phyloP scores from a whole-genome alignment of 768 basidiomycete species.

The Postia placenta region DNA sequence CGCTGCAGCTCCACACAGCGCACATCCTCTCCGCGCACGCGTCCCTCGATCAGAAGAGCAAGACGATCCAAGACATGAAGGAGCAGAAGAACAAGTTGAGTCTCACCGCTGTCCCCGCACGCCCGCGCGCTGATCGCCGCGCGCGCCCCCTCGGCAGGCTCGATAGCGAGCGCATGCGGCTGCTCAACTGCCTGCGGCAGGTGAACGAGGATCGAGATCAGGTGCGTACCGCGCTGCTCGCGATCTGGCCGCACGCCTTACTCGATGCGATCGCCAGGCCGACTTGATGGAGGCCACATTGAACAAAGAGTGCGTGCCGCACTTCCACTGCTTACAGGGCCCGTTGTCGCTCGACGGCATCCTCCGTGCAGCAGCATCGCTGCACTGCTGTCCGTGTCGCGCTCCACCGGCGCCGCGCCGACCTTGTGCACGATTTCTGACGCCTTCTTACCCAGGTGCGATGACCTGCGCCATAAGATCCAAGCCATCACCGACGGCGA shows the following conservation, averaged over 20 bases:
- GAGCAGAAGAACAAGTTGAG: slow-evolving; percentile 79
- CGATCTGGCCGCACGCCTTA: slow-evolving; percentile 1
- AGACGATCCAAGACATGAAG: slow-evolving; percentile 71
- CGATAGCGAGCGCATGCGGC: slow-evolving; percentile 67
- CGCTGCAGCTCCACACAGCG: slow-evolving; percentile 80
- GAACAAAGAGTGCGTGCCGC: slow-evolving; percentile 53
- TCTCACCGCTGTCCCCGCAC: background rate
- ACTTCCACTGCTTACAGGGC: too few species aligned
- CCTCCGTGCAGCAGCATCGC: too few species aligned
- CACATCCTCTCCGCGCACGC: slow-evolving; percentile 83
- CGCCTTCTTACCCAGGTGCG: slow-evolving; percentile 43
- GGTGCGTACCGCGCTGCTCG: slow-evolving; percentile 28
- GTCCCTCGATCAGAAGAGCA: slow-evolving; percentile 69
- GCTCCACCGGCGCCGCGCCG: too few species aligned
- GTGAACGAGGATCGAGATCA: slow-evolving; percentile 83
- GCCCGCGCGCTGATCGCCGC: background rate
- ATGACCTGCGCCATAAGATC: slow-evolving; percentile 64
- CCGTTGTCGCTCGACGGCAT: too few species aligned
- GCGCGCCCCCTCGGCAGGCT: slow-evolving; percentile 42
- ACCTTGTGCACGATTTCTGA: too few species aligned
- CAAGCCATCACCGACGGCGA: slow-evolving; percentile 65
- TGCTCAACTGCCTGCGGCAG: slow-evolving; percentile 65
- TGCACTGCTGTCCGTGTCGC: too few species aligned
- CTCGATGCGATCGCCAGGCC: slow-evolving; percentile 32
- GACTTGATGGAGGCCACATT: slow-evolving; percentile 66